Base-by-base conservation (phyloP, 257 asterid species). In the Nicotiana attenuata region DNA sequence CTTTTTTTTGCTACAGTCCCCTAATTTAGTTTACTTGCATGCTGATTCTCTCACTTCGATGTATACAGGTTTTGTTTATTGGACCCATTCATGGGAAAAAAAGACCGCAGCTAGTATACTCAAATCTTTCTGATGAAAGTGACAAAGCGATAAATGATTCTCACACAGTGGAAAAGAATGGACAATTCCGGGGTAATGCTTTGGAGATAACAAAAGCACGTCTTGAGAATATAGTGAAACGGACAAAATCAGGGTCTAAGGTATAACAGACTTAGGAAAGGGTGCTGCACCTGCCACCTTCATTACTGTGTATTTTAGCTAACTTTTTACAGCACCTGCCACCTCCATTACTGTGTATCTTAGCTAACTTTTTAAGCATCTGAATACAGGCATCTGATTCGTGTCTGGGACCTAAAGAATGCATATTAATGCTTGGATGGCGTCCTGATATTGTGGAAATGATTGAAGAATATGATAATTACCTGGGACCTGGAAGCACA, bases 391-490 rank as follows among this genome's bases (percentile, higher is more conserved):
- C 94, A 84, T 90, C 97, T 2, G 97, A 94, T 75, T 84, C 84
- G 82, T 83, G 85, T 81, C 81, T 84, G 28, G 99, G 97, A 81
- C 99, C 96, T 57, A 93, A 89, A 87, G 99, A 96, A 91, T 82
- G 90, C 85, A 86, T 96, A 47, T 65, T 96, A 85, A 89, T 96
- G 89, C 97, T 96, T 13, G 99, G 99, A 69, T 96, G 99, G 99
- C 93, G 99, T 38, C 89, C 95, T 76, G 92, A 91, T 65, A 97
- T 94, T 63, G 85, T 90, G 29, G 93, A 91, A 86, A 96, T 96
- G 99, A 93, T 96, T 41, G 85, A 90, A 89, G 99, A 96, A 89
- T 96, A 96, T 52, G 96, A 96, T 89, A 93, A 92, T 83, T 93
- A 96, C 84, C 93, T 96, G 19, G 99, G 99, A 76, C 97, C 98